These are phyloP conservation scores for Dipodascopsis uninucleata DNA, from an alignment of 805 yeast species.

Conservation along the genomic window DNA sequence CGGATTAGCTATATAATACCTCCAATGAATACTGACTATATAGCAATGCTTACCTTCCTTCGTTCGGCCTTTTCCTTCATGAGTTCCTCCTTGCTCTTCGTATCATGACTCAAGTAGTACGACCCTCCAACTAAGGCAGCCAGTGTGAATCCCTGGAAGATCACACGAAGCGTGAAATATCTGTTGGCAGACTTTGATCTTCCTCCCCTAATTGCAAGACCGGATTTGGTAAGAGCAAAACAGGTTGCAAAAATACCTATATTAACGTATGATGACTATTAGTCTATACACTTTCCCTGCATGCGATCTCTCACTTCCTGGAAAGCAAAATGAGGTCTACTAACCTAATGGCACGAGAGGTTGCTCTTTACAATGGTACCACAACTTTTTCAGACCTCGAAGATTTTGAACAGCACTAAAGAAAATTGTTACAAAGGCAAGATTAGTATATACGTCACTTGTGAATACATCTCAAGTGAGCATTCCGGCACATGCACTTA, in stretches of 20 bases:
- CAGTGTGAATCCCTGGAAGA: slow-evolving; percentile 69
- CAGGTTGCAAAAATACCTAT: slow-evolving; percentile 18
- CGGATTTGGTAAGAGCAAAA: slow-evolving; percentile 57
- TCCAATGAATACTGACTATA: background rate
- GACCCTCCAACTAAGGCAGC: slow-evolving; percentile 75
- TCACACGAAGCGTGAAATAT: slow-evolving; percentile 82
- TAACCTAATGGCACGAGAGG: slow-evolving; percentile 80
- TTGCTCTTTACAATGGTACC: slow-evolving; percentile 63
- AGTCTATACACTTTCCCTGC: no score
- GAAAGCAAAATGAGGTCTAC: slow-evolving; percentile 28
- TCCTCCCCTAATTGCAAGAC: slow-evolving; percentile 69
- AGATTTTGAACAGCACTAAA: slow-evolving; percentile 16
- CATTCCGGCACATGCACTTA: slow-evolving; percentile 1
- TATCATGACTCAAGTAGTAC: slow-evolving; percentile 45
- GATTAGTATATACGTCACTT: background rate
- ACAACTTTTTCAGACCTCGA: slow-evolving; percentile 49
- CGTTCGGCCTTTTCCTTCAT: slow-evolving; percentile 23
- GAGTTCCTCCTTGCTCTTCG: slow-evolving; percentile 42
- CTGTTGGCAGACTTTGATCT: slow-evolving; percentile 65
- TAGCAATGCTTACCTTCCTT: slow-evolving; percentile 14
- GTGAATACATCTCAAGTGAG: background rate
- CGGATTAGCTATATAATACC: background rate
- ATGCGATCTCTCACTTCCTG: no score
- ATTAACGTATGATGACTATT: no score
- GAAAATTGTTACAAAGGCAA: background rate